phyloP scores from a whole-genome alignment of 1,284 basidiomycete species.

The Vanrija sp. region DNA sequence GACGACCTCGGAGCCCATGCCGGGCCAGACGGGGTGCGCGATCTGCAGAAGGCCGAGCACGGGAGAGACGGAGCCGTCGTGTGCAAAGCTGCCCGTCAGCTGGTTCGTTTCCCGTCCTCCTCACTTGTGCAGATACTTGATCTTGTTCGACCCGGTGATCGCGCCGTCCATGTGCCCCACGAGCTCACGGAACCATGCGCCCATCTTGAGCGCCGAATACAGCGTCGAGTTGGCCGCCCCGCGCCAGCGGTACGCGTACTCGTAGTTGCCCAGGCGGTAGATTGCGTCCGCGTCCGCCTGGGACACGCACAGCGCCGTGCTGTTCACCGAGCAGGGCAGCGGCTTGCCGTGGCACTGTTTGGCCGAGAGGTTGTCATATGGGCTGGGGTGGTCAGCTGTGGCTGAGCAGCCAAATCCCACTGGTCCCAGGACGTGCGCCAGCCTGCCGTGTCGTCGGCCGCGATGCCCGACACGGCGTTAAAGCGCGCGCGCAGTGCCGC shows the following conservation, averaged over 20 bases:
- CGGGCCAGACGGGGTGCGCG: constrained; percentile 37
- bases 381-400: constrained; percentile 13
- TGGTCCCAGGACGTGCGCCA: constrained; percentile 38
- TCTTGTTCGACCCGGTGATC: constrained; percentile 10
- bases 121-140: constrained; percentile 40
- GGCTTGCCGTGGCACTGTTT: constrained; percentile 38
- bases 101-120: neutral
- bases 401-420: constrained; percentile 16
- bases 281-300: constrained; percentile 34
- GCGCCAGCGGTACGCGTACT: constrained; percentile 37
- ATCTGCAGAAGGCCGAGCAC: constrained; percentile 37
- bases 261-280: constrained; percentile 39
- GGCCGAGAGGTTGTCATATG: constrained; percentile 39
- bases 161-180: constrained; percentile 24
- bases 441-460: constrained; percentile 24
- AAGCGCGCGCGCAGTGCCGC: constrained; percentile 21
- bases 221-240: constrained; percentile 22
- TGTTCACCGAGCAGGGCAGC: constrained; percentile 34
- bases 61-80: constrained; percentile 39
- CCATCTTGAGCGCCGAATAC: constrained; percentile 33
- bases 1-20: constrained; percentile 42
- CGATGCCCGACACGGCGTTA: constrained; percentile 31
- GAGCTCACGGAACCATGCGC: constrained; percentile 34
- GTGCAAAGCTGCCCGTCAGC: constrained; percentile 27
- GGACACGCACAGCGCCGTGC: constrained; percentile 24